Evolutionary conservation across 371 early-diverging fungal species (phyloP), one percentile per base, ranked within the genome.

Genomic region (Circinella minor): DNA sequence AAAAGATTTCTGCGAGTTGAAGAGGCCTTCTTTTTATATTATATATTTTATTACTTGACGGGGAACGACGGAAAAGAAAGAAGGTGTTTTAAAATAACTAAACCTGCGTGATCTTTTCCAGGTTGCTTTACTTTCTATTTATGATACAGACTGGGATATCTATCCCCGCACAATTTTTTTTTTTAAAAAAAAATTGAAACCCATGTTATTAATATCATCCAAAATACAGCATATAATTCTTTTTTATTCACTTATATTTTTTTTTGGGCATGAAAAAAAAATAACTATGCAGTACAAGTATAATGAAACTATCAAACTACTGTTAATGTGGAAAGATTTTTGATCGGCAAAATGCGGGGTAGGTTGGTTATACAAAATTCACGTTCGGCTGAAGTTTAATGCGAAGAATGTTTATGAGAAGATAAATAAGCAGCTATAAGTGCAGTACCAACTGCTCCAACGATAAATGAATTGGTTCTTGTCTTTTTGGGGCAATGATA

Each of bases 401-500:
- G 51, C 51, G 51, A 14, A 51, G 17, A 14, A 51, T 51, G 51
- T 13, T n/a, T 14, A n/a, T 7, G 51, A 13, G 17, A 14, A 13
- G 18, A 34, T 6, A 34, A 1, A 27, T 6, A 20, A n/a, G 36
- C 57, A 34, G 34, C 27, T 34, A 57, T 9, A 11, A 39, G n/a
- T 20, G 13, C 47, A 18, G 47, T 38, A 7, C 63, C 63, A 18
- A 39, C 11, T 15, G 15, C 47, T 4, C 63, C 63, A 9, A 20
- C 63, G 15, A 18, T n/a, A 46, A 63, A 63, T 9, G 63, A 63
- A 13, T 39, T 47, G 20, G 47, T 38, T 15, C 47, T 17, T 37
- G 63, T 63, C 7, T 7, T 39, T 3, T 47, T 39, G 1, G 63
- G 63, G 27, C 63, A 63, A 34, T 63, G 63, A 20, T 46, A 57